Evolutionary conservation across 495 filamentous ascomycete genomes (phyloP), one percentile per base, ranked within the genome.

Genomic region (Evernia prunastri): DNA sequence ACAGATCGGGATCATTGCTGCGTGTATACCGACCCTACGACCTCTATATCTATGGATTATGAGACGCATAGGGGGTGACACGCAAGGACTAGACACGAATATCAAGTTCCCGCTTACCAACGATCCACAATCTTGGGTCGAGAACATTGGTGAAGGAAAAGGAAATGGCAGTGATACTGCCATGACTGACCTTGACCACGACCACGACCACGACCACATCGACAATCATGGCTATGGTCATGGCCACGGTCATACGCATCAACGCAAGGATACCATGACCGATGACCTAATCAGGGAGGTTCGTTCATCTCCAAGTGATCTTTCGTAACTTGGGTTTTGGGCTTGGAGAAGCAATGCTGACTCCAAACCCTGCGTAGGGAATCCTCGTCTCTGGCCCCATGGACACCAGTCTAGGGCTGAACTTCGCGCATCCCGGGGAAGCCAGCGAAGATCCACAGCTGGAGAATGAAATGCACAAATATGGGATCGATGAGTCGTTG

Each of bases 1-100:
- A 4, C 61, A 64, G 23, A 62, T 70, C 15, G 66, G 68, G 5
- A 68, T 68, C 39, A 68, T 70, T 29, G 66, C 68, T 33, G 68
- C 68, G 8, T 70, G 66, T 18, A 64, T 70, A 25, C 68, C 66
- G 29, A 65, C 67, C 2, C 33, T 69, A 47, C 61, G 65, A 42
- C 64, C 67, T 0, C 42, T 69, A 3, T 67, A 67, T 43, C 54
- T 47, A 15, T 56, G 43, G 58, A 15, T 54, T 3, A 42, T 33
- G 42, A 61, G 31, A 18, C 57, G 56, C 47, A 25, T 63, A 25
- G 49, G 58, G 25, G 65, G 68, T 10, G 39, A 65, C 18, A 54
- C 47, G 13, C 27, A n/a, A 20, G 49, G 43, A 1, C 4, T 63
- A 13, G 63, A 66, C 49, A 43, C 29, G 13, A 70, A 70, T 45